Base-by-base conservation (phyloP, 345 rosid genomes). In the Limnanthes douglasii region DNA sequence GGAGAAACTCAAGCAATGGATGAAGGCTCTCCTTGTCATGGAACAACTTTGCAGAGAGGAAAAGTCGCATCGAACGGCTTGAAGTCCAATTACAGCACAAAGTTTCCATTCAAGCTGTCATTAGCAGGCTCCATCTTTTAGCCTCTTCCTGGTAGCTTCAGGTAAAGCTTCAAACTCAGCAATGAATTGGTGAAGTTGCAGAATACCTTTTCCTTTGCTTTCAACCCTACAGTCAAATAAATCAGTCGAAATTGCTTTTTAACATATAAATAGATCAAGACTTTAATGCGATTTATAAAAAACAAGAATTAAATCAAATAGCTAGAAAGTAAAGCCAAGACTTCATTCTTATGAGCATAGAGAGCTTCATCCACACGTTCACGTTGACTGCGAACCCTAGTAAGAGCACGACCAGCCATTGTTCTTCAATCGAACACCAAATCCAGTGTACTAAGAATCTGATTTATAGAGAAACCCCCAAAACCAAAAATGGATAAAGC, bases 41-140 rank as follows among this genome's bases (percentile, higher is more conserved):
- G 64, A 80, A 85, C 42, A 85, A 64, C 53, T 85, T 85, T 1
- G 96, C 94, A 1, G 96, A 85, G 39, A 86, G 86, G 94, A 49
- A 86, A 64, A 6, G 75, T 55, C 1, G 85, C 79, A 7, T 66
- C 69, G 61, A 86, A 86, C 3, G 96, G 90, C 57, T 81, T 90
- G 39, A 86, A 86, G 32, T 80, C 96, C 73, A 86, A 51, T 48
- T 86, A 94, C 2, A 86, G 73, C 50, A 70, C 77, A 46, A 81
- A 77, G 47, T 72, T 69, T 13, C 94, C 94, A 27, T 77, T 86
- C 33, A 31, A 8, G 52, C 94, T 85, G 85, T 16, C 27, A 43
- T 29, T n/a, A 73, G 37, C 81, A 65, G 11, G 72, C 72, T 21
- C 92, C 75, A 35, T 56, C 74, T 31, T 41, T 30, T 5, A 86